A percentile compares a stretch with the other conserved stretches of the same genome.
Evolutionary conservation across 2,329 filamentous ascomycete genomes (phyloP).

Genomic region (Phaeosphaeriaceae sp.): DNA sequence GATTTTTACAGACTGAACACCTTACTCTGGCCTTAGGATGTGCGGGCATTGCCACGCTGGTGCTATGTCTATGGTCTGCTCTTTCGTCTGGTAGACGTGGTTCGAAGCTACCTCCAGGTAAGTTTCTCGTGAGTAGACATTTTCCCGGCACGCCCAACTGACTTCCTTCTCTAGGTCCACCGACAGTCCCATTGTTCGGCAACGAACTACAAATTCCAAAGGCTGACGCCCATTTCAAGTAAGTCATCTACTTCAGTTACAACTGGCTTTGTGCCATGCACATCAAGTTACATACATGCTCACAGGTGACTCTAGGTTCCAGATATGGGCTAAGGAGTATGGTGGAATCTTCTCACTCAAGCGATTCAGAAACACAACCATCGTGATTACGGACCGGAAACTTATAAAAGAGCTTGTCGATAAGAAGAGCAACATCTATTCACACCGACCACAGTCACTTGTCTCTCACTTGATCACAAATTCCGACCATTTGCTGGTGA

Average conservation of each 20-base stretch:
- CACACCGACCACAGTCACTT: conserved; percentile 8
- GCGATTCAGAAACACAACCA: conserved; percentile 9
- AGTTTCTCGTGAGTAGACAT: background rate
- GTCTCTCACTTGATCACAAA: conserved; percentile 48
- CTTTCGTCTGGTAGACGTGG: conserved; percentile 6
- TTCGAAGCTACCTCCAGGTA: conserved; percentile 8
- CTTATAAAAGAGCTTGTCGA: conserved; percentile 11
- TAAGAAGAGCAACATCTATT: conserved; percentile 13
- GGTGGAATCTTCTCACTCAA: conserved; percentile 18
- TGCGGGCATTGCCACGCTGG: background rate
- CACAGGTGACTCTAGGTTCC: conserved; percentile 1
- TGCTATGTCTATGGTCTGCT: conserved; percentile 4
- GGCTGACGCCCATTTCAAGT: conserved; percentile 11
- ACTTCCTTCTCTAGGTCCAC: conserved; percentile 8
- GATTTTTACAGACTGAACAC: background rate
- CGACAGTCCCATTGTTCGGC: conserved; percentile 12
- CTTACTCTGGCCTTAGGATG: conserved; percentile 1
- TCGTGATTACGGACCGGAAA: conserved; percentile 10
- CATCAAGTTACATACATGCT: background rate
- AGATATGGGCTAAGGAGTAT: conserved; percentile 12
- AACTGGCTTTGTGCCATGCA: background rate
- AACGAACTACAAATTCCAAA: conserved; percentile 16
- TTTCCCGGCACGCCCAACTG: background rate
- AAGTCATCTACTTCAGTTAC: background rate
- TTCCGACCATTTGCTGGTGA: conserved; percentile 56